Base-by-base conservation (phyloP, 139 green algal genomes). In the Haematococcus sp. region DNA sequence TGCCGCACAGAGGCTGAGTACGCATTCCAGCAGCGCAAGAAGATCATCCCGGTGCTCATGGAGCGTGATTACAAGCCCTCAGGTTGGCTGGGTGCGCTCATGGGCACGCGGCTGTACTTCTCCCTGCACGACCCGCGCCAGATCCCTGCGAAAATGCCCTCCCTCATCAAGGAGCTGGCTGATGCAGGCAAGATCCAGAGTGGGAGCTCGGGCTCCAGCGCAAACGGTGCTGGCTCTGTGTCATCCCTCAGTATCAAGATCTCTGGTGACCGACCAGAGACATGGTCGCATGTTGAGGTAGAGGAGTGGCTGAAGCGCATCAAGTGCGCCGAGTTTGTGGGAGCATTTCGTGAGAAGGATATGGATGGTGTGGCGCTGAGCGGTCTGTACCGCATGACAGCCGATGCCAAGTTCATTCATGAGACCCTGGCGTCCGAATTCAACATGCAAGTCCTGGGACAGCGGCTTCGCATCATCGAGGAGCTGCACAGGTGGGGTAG, bases 71-170 rank as follows among this genome's bases (percentile, higher is more conserved):
- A 86, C 83, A 85, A 83, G 55, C 76, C 83, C 49, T 76, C 80
- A 17, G 83, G 83, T 2, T 88, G 83, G 83, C 70, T 88, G 54
- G 83, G 83, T 43, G 80, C 80, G 23, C 73, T 88, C 28, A 81
- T 88, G 73, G 83, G 83, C 66, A 88, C 76, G 7, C 78, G 81
- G 15, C 83, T 88, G 43, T 88, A 88, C 77, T 86, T 86, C 76
- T 78, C 84, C 73, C 76, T 88, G 76, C 40, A 63, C 33, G 75
- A 83, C 59, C 19, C 55, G 19, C 64, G 70, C 9, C 51, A 77
- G 32, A 83, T 88, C 15, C 30, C 52, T 2, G 1, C 33, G 20
- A 75, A 78, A 56, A 78, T 85, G 63, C 71, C 71, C 11, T 64
- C 43, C 15, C 65, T 88, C 19, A 73, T 85, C 5, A 83, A 80